Conservation (phyloP, 2,329 filamentous ascomycete species). For the Lasiodiplodia gonubiensis region DNA sequence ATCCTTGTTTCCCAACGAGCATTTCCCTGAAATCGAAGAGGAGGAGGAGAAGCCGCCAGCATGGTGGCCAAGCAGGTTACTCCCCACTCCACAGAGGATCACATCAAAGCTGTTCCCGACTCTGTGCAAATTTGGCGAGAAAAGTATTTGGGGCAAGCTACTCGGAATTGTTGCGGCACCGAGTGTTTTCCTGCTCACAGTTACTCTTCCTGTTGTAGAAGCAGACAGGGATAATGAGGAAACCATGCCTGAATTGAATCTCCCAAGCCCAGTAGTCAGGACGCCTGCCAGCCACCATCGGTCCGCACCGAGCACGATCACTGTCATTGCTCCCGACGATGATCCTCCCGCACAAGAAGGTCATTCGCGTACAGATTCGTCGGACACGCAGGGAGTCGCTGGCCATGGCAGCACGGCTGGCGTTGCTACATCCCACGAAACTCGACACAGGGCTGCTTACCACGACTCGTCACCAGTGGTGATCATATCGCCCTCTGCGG, state of each 20-base stretch:
- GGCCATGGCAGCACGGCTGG: conserved; percentile 18
- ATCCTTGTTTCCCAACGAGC: conserved; percentile 56
- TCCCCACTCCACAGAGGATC: conserved; percentile 75
- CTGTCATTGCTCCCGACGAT: conserved; percentile 27
- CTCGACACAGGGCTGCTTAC: conserved; percentile 7
- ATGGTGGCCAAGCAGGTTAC: conserved; percentile 81
- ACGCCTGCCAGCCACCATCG: conserved; percentile 5
- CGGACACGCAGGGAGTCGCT: conserved; percentile 5
- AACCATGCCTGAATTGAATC: conserved; percentile 36
- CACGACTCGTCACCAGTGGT: conserved; percentile 27
- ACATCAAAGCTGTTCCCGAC: conserved; percentile 84
- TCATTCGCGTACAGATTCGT: neutral
- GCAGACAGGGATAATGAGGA: conserved; percentile 56
- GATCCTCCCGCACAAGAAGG: conserved; percentile 4
- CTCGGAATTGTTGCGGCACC: conserved; percentile 84
- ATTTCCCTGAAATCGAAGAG: conserved; percentile 50
- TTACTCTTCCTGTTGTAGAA: conserved; percentile 91
- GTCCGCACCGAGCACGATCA: conserved; percentile 27
- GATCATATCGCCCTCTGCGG: conserved; percentile 41
- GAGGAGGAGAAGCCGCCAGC: conserved; percentile 54
- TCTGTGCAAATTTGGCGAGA: conserved; percentile 78
- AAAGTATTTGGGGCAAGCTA: conserved; percentile 82
- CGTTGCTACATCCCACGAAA: conserved; percentile 20
- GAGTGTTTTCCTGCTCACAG: conserved; percentile 85
- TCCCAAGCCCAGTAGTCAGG: conserved; percentile 33